Evolutionary conservation across 352 stramenopile genomes (phyloP).

Genomic region (Halophytophthora polymorphica): DNA sequence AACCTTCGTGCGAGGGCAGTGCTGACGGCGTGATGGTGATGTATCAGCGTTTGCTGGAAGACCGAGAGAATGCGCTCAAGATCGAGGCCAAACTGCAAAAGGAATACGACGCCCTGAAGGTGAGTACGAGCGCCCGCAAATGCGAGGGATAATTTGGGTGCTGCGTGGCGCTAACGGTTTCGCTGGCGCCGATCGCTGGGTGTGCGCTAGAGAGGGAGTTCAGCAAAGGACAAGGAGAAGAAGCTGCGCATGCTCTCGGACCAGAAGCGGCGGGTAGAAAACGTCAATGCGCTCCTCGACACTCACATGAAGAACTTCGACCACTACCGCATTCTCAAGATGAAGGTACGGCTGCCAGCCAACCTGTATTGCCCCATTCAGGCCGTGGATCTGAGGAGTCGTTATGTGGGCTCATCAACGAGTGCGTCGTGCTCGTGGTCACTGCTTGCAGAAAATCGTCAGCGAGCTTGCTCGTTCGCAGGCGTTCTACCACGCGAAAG

Average conservation of each 20-base stretch:
- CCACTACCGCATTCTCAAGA: constrained; percentile 63
- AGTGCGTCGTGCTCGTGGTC: not conserved
- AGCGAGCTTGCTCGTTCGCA: constrained; percentile 70
- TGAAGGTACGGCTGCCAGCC: constrained; percentile 48
- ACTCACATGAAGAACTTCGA: constrained; percentile 77
- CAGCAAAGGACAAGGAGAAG: constrained; percentile 72
- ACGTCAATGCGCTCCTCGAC: constrained; percentile 72
- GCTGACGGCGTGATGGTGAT: not conserved
- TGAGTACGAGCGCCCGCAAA: constrained; percentile 20
- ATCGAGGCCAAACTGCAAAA: constrained; percentile 73
- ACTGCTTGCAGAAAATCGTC: constrained; percentile 55
- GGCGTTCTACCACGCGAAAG: constrained; percentile 75
- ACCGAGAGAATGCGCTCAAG: constrained; percentile 80
- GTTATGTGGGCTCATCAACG: not conserved
- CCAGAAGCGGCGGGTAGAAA: constrained; percentile 80
- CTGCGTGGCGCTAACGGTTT: constrained; percentile 2
- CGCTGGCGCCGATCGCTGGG: not conserved
- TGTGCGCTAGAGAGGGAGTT: constrained; percentile 32
- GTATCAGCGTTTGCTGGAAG: constrained; percentile 63
- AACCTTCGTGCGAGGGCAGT: not conserved
- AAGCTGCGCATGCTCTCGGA: constrained; percentile 79
- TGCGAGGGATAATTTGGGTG: no score
- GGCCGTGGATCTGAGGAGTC: not conserved
- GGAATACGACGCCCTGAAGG: constrained; percentile 66
- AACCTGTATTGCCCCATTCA: not conserved